Evolutionary conservation across 176 grass and related monocot genomes (phyloP).

Genomic region (Triticum urartu): DNA sequence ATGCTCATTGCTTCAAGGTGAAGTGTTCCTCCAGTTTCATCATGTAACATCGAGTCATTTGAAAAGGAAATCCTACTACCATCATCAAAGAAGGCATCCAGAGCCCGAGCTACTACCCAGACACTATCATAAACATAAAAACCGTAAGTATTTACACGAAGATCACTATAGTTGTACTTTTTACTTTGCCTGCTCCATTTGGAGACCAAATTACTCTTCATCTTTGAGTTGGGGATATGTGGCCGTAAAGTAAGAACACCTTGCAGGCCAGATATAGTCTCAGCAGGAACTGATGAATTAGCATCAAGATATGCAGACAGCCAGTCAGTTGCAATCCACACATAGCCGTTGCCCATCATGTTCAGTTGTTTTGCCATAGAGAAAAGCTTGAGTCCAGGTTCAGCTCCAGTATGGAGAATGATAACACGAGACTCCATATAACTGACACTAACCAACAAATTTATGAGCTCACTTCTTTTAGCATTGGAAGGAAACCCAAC

Average conservation of each 20-base stretch:
- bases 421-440: constrained; percentile 87
- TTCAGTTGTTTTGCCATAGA: constrained; percentile 61
- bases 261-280: constrained; percentile 73
- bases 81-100: constrained; percentile 76
- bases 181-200: constrained; percentile 63
- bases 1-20: constrained; percentile 79
- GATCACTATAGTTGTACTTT: constrained; percentile 54
- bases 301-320: constrained; percentile 74
- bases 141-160: constrained; percentile 55
- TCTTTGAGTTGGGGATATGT: constrained; percentile 65
- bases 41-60: constrained; percentile 57
- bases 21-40: constrained; percentile 51
- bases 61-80: constrained; percentile 80
- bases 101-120: constrained; percentile 70
- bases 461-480: constrained; percentile 53
- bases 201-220: constrained; percentile 69
- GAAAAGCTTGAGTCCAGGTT: constrained; percentile 49
- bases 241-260: constrained; percentile 73
- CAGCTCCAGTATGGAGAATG: constrained; percentile 57
- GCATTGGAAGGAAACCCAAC: constrained; percentile 45
- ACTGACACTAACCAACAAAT: constrained; percentile 56
- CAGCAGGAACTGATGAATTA: constrained; percentile 50
- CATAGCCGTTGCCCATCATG: constrained; percentile 85
- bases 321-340: constrained; percentile 96
- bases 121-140: constrained; percentile 88